phyloP scores from a whole-genome alignment of 1,284 basidiomycete genomes.

The Megacollybia platyphylla region DNA sequence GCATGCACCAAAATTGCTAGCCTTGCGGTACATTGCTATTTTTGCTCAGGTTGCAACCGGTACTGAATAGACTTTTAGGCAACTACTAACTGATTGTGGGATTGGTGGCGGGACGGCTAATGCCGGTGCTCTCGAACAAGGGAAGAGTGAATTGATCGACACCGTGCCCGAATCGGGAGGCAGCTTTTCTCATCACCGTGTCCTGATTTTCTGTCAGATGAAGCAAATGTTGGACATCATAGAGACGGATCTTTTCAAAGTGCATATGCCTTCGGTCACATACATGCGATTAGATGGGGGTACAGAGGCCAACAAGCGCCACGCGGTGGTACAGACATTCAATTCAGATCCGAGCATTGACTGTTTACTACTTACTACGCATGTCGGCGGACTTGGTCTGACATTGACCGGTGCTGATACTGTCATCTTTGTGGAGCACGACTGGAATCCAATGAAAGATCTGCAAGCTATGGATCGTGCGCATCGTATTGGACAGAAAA shows the following conservation, averaged over 20 bases:
- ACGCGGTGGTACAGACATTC: conserved; percentile 96
- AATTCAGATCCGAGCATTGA: conserved; percentile 97
- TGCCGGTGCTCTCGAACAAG: conserved; percentile 28
- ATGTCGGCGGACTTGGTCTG: conserved; percentile 92
- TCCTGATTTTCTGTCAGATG: conserved; percentile 98
- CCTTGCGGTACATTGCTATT: conserved; percentile 54
- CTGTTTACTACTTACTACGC: conserved; percentile 90
- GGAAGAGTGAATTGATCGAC: conserved; percentile 54
- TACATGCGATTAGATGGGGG: conserved; percentile 97
- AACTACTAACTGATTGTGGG: conserved; percentile 90
- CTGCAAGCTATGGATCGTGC: conserved; percentile 99
- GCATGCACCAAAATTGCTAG: conserved; percentile 91
- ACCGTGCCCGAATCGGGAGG: conserved; percentile 40
- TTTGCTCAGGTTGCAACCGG: conserved; percentile 3
- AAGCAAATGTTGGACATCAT: conserved; percentile 99
- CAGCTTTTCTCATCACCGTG: conserved; percentile 86
- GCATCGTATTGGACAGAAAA: conserved; percentile 96
- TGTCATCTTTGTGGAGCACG: conserved; percentile 98
- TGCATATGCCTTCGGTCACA: conserved; percentile 88
- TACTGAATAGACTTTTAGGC: conserved; percentile 32
- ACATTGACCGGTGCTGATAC: conserved; percentile 98
- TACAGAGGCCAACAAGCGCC: conserved; percentile 83
- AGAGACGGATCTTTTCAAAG: conserved; percentile 85
- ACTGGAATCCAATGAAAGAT: conserved; percentile 99
- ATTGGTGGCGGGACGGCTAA: conserved; percentile 57